A percentile compares a stretch with the other conserved stretches of the same genome.
phyloP scores from a whole-genome alignment of 108 stramenopile species.

The Nannochloropsis gaditana region DNA sequence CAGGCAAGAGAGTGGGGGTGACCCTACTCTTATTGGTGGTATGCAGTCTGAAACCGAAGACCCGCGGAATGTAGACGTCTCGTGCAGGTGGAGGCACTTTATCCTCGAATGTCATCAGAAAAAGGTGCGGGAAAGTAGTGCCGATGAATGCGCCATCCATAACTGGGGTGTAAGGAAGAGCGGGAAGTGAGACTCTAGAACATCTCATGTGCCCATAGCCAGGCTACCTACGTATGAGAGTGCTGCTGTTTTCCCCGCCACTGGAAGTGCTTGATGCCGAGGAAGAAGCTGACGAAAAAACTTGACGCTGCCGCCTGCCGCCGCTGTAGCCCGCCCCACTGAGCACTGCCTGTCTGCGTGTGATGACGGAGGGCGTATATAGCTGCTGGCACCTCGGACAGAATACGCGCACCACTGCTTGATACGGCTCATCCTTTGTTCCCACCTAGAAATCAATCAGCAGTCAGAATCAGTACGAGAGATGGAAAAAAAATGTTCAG shows the following conservation, averaged over 20 bases:
- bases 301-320: constrained; percentile 23
- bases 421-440: constrained; percentile 71
- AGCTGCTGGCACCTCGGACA: constrained; percentile 85
- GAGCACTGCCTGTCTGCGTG: background rate
- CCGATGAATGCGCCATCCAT: constrained; percentile 85
- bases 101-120: constrained; percentile 81
- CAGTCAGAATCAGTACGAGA: background rate
- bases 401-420: constrained; percentile 77
- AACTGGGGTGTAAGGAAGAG: background rate
- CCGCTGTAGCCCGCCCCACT: background rate
- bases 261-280: background rate
- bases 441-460: constrained; percentile 55
- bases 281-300: constrained; percentile 45
- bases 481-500: background rate
- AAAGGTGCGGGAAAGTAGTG: constrained; percentile 86
- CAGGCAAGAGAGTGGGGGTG: background rate
- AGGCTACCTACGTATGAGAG: background rate
- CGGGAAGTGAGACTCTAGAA: background rate
- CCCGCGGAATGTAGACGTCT: constrained; percentile 74
- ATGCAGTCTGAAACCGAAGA: constrained; percentile 90
- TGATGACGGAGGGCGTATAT: constrained; percentile 48
- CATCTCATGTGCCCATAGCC: no score
- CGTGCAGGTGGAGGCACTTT: constrained; percentile 64
- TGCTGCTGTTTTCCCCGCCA: constrained; percentile 49
- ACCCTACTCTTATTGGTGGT: constrained; percentile 45